Evolutionary conservation across 768 basidiomycete species (phyloP).

Genomic region (Naematelia encephala): DNA sequence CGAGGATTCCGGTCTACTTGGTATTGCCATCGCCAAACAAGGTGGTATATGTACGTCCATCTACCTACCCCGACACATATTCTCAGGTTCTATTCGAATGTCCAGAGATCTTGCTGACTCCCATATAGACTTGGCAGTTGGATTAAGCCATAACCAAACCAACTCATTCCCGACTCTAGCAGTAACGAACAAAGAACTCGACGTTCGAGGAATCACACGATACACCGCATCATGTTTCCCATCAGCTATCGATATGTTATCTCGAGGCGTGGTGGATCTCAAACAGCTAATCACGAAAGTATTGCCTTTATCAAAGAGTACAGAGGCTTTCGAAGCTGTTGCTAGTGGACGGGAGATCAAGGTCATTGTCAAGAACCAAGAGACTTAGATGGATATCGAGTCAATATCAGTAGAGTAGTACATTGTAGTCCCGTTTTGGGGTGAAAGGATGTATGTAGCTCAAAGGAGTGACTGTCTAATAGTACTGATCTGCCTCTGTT

Average conservation of each 20-base stretch:
- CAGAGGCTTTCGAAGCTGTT: constrained; percentile 41
- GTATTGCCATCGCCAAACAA: constrained; percentile 44
- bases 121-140: constrained; percentile 34
- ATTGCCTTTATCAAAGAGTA: constrained; percentile 29
- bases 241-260: constrained; percentile 36
- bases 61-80: neutral
- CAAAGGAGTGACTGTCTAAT: neutral
- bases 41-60: constrained; percentile 36
- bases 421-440: neutral
- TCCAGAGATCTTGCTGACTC: neutral
- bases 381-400: no score
- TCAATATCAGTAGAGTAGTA: neutral
- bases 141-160: constrained; percentile 40
- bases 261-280: constrained; percentile 37
- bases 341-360: constrained; percentile 36
- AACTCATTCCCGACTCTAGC: constrained; percentile 37
- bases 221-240: constrained; percentile 43
- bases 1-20: constrained; percentile 37
- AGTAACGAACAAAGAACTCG: constrained; percentile 46
- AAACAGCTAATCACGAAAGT: constrained; percentile 37
- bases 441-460: neutral
- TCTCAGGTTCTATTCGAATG: neutral
- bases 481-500: neutral
- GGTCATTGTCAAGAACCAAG: constrained; percentile 43
- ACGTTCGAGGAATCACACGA: constrained; percentile 43